These are phyloP conservation scores for Fusarium udum DNA, from an alignment of 2,329 filamentous ascomycete species.

Conservation along the genomic window DNA sequence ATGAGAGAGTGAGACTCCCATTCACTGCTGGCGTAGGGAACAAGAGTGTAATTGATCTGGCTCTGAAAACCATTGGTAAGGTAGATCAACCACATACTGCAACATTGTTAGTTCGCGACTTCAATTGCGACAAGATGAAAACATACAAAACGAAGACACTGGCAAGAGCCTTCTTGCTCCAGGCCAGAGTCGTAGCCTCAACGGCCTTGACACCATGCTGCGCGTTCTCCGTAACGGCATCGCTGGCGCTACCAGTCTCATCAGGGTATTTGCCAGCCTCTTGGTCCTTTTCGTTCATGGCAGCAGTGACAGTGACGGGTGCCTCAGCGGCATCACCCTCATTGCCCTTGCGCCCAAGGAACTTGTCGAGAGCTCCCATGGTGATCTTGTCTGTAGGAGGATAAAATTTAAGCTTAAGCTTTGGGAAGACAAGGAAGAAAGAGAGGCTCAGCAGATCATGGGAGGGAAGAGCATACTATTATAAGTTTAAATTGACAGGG, in stretches of 20 bases:
- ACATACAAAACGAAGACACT: slow-evolving; percentile 48
- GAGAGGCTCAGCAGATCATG: neutral
- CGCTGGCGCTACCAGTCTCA: slow-evolving; percentile 10
- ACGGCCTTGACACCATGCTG: slow-evolving; percentile 53
- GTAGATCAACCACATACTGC: slow-evolving; percentile 58
- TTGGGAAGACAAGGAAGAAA: slow-evolving; percentile 14
- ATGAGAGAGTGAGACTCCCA: slow-evolving; percentile 64
- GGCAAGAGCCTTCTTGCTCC: slow-evolving; percentile 52
- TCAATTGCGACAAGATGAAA: neutral
- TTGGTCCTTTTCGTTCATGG: slow-evolving; percentile 28
- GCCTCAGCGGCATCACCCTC: slow-evolving; percentile 7
- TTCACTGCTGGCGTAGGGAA: slow-evolving; percentile 60
- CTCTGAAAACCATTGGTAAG: slow-evolving; percentile 61
- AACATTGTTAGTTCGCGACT: neutral
- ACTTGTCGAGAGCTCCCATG: slow-evolving; percentile 34
- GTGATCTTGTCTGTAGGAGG: slow-evolving; percentile 10
- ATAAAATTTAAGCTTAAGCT: slow-evolving; percentile 17
- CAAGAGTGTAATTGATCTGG: slow-evolving; percentile 53
- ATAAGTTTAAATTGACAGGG: slow-evolving; percentile 4
- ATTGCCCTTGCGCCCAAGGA: slow-evolving; percentile 28
- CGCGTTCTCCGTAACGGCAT: slow-evolving; percentile 36
- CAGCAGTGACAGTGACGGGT: slow-evolving; percentile 20
- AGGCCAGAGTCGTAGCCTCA: slow-evolving; percentile 53
- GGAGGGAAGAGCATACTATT: neutral
- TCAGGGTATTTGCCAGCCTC: slow-evolving; percentile 20